Base-by-base conservation (phyloP, 2,329 filamentous ascomycete species). In the Rutstroemia sydowiana region DNA sequence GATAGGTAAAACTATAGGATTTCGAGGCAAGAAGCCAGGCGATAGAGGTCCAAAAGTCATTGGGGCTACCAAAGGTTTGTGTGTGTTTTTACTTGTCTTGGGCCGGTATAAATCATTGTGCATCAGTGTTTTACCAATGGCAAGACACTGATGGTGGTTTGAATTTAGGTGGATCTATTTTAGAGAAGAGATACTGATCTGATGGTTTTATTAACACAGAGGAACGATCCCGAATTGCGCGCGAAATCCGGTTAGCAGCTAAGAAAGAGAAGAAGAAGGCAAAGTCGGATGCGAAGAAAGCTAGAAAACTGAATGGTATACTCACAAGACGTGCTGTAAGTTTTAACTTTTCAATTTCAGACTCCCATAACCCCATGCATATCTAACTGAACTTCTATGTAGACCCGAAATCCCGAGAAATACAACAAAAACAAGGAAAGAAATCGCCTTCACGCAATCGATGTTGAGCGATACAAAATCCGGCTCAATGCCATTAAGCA, bases 401-500 rank as follows among this genome's bases (percentile, higher is more conserved):
- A 66, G 65, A 67, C 63, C 21, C 58, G 59, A 43, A 67, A 67
- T 45, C 59, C 60, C 21, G 64, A 68, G 48, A 68, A 68, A 53
- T 67, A 66, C 43, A 55, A 51, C 51, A 67, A 66, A 39, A 68
- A 68, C 34, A 60, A 65, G 31, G 66, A 67, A n/a, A 62, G 64
- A 6, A 68, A 68, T 48, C 56, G 57, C 20, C 42, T 58, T 40
- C 63, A 65, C 16, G 59, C 52, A 18, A 65, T 68, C 43, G 60
- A 64, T n/a, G 21, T 54, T 13, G 66, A 68, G 54, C 57, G 66
- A 32, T 56, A 61, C 23, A 63, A 59, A 45, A 66, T 68, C 40
- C 59, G 56, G 23, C 30, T 41, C n/a, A 60, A 61, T 45, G 66
- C 66, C 31, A 52, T 68, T n/a, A 52, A 55, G 18, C 64, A 66